Conservation (phyloP, 495 filamentous ascomycete genomes). For the Penicillium dipodomyicola region DNA sequence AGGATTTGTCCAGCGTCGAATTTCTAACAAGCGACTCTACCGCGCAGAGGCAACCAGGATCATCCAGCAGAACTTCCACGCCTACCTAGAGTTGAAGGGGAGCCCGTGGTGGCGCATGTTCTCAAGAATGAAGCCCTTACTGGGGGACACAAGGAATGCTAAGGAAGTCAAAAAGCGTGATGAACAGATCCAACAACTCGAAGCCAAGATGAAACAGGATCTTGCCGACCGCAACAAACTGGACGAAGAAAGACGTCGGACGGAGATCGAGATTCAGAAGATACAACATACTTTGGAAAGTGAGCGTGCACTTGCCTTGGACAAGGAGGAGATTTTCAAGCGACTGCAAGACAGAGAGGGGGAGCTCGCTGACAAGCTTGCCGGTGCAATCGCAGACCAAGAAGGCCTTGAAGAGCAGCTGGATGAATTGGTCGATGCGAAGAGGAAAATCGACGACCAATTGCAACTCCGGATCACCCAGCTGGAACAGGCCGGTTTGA, state of each 20-base stretch:
- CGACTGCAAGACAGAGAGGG: constrained; percentile 84
- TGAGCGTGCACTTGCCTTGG: constrained; percentile 87
- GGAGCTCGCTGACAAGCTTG: constrained; percentile 86
- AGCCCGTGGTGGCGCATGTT: constrained; percentile 98
- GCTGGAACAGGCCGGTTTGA: constrained; percentile 84
- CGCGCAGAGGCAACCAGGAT: constrained; percentile 92
- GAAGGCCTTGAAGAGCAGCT: constrained; percentile 91
- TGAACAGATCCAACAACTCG: constrained; percentile 83
- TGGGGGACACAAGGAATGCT: constrained; percentile 86
- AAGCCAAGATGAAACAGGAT: constrained; percentile 78
- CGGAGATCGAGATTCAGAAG: constrained; percentile 79
- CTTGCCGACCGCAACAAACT: constrained; percentile 70
- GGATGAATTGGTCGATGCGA: constrained; percentile 82
- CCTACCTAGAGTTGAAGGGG: constrained; percentile 81
- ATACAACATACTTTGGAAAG: constrained; percentile 93
- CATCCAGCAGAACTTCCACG: constrained; percentile 88
- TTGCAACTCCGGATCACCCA: constrained; percentile 74
- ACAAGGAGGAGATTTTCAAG: constrained; percentile 98
- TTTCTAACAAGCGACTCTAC: constrained; percentile 88
- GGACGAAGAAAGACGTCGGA: constrained; percentile 88
- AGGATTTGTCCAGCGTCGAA: constrained; percentile 82
- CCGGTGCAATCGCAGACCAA: constrained; percentile 92
- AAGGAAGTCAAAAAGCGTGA: constrained; percentile 92
- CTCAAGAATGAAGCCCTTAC: constrained; percentile 89
- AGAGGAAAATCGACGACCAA: constrained; percentile 84